Evolutionary conservation across 208 protist genomes (phyloP), one percentile per base, ranked within the genome.

Genomic region (Acanthamoeba culbertsoni): DNA sequence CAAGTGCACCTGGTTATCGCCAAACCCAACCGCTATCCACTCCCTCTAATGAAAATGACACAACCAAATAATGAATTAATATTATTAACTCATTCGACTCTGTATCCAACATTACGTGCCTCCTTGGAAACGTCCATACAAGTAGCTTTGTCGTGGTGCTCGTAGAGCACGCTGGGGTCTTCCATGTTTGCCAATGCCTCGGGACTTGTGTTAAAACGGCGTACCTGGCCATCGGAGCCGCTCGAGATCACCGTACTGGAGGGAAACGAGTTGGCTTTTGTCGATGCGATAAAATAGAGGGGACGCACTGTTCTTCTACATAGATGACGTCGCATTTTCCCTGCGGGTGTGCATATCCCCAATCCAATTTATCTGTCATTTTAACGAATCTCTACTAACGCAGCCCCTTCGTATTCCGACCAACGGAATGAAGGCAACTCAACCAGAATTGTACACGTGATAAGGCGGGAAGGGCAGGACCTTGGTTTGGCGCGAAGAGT

Each of bases 1-100:
- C 71, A 82, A 37, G 43, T 51, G 71, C 5, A 82, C 71, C 42
- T 82, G 71, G n/a, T 82, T 82, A 42, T 82, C 71, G 71, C 71
- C 51, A 42, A 53, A 82, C 16, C 71, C 71, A 10, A 82, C 71
- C 43, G 71, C 71, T 23, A 82, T 82, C 71, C 71, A 82, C 23
- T 82, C 71, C 40, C 40, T 82, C 71, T 82, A n/a, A n/a, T n/a
- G n/a, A n/a, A n/a, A n/a, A n/a, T n/a, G n/a, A n/a, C 35, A 53
- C 23, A 7, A 7, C 35, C 65, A 26, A 18, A 43, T 42, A 43
- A 75, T 35, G 71, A 0, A 48, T 82, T 20, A 77, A 37, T 37
- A 12, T 43, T 10, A 26, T 35, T 1, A 6, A 48, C 68, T n/a
- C 18, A 6, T 5, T 53, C 65, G 8, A 20, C 16, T 3, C 45